These are phyloP conservation scores for Crotalaria pallida DNA, from an alignment of 306 rosid genomes.

Conservation along the genomic window DNA sequence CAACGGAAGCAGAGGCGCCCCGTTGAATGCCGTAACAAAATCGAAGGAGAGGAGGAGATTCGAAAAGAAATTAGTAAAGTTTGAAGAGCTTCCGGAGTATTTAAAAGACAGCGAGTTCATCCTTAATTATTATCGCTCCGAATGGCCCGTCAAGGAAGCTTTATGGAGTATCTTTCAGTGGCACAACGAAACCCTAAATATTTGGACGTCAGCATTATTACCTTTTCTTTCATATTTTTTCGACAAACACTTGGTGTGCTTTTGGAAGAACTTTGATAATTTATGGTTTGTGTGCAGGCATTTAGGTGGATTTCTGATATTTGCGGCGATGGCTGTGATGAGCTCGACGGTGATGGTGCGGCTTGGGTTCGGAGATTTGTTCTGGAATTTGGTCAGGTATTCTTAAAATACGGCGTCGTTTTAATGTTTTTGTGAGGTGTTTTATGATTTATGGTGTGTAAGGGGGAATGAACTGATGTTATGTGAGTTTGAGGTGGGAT, in stretches of 20 bases:
- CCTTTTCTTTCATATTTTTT: background rate
- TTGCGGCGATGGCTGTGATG: conserved; percentile 43
- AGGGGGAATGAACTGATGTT: background rate
- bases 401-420: conserved; percentile 1
- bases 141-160: conserved; percentile 79
- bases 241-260: background rate
- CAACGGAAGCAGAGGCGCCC: background rate
- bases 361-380: conserved; percentile 29
- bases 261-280: background rate
- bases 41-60: background rate
- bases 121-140: conserved; percentile 68
- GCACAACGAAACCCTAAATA: conserved; percentile 91
- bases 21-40: background rate
- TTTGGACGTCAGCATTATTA: conserved; percentile 64
- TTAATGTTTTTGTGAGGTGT: background rate
- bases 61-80: conserved; percentile 51
- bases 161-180: conserved; percentile 61
- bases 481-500: background rate
- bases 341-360: conserved; percentile 33
- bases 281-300: conserved; percentile 40
- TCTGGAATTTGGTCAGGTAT: conserved; percentile 40
- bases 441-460: background rate
- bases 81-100: conserved; percentile 67
- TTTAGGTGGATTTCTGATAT: conserved; percentile 65
- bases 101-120: conserved; percentile 83